Percentiles rank a stretch among this genome's conserved stretches.
These are phyloP conservation scores for Hyaloperonospora arabidopsidis DNA, from an alignment of 352 stramenopile genomes.

Conservation along the genomic window DNA sequence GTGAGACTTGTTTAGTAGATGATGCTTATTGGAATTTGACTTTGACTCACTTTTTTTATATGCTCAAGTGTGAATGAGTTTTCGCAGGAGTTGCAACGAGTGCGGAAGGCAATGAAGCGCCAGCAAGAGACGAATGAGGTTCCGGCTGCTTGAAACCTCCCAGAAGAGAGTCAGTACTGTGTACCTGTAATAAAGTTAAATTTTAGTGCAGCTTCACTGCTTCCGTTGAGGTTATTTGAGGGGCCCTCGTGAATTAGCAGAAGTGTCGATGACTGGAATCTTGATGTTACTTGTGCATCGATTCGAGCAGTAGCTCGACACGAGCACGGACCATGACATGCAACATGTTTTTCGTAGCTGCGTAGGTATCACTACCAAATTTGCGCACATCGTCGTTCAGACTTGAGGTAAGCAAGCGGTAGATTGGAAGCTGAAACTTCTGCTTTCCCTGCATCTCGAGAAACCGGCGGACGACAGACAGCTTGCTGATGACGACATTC, in stretches of 20 bases:
- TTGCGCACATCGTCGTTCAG: slow-evolving; percentile 28
- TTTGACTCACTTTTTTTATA: not conserved
- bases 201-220: slow-evolving; percentile 9
- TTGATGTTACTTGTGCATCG: slow-evolving; percentile 18
- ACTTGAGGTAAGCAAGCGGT: slow-evolving; percentile 47
- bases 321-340: slow-evolving; percentile 76
- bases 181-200: slow-evolving; percentile 5
- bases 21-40: not conserved
- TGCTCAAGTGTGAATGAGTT: slow-evolving; percentile 19
- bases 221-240: slow-evolving; percentile 7
- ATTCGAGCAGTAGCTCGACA: slow-evolving; percentile 43
- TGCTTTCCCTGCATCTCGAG: slow-evolving; percentile 69
- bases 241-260: not conserved
- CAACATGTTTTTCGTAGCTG: slow-evolving; percentile 34
- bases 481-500: slow-evolving; percentile 40
- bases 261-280: not conserved
- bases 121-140: slow-evolving; percentile 4
- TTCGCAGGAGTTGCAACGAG: slow-evolving; percentile 19
- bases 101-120: slow-evolving; percentile 17
- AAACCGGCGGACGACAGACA: slow-evolving; percentile 45
- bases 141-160: not conserved
- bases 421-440: slow-evolving; percentile 74
- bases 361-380: slow-evolving; percentile 44
- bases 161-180: slow-evolving; percentile 1
- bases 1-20: slow-evolving; percentile 3